Evolutionary conservation across 805 yeast species (phyloP), one percentile per base, ranked within the genome.

Genomic region (Zygotorulaspora florentina): DNA sequence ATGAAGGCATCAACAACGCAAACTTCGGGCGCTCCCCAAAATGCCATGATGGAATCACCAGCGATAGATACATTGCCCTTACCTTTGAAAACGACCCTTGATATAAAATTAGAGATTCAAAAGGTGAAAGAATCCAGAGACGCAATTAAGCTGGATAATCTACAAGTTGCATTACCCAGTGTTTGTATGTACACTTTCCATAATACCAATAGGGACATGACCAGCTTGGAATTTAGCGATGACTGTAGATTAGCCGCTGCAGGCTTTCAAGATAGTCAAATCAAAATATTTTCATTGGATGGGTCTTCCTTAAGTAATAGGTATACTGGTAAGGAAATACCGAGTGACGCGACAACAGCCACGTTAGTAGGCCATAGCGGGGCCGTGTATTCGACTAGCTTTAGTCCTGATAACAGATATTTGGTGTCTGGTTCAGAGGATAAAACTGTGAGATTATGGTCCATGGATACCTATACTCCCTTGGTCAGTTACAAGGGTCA

Each of bases 101-200:
- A 93, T 63, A 74, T 93, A 42, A 86, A 85, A 61, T 70, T 87
- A 47, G 91, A 86, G 61, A 82, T 91, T 16, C 73, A 80, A 50
- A 77, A 81, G 47, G 87, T 93, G 26, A 87, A 81, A 57, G 98
- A 91, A 65, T 80, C 91, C 8, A 74, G 96, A 48, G 78, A 86
- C 28, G 79, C 83, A 51, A 80, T 91, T 48, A 76, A 73, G 53
- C 64, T 91, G 42, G 86, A 81, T 18, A 73, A 83, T 4, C 67
- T 77, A 27, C 96, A 86, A 45, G 85, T 95, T 3, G 73, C 88
- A 17, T 78, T 91, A 20, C 99, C 99, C 17, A 85, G 95, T 46
- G 96, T 91, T 29, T 93, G 98, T 67, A 87, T 91, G 96, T 93
- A 93, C 71, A 91, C 98, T 1, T 90, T 93, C 70, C 99, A 93